Evolutionary conservation across 2,329 filamentous ascomycete genomes (phyloP).

Genomic region (Ophiosphaerella narmari): DNA sequence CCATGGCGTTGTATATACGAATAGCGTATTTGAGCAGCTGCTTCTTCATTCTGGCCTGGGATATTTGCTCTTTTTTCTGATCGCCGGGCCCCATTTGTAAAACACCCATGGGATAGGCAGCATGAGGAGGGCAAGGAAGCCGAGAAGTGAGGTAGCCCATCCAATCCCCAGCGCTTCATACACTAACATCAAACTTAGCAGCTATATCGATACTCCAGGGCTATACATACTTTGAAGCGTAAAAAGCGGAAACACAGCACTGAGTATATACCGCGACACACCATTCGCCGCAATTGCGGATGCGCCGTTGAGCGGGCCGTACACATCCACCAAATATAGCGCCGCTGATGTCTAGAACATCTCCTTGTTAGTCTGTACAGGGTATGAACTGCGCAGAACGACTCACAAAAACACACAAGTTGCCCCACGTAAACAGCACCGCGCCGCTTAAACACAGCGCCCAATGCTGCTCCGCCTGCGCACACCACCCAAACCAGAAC

Average conservation of each 20-base stretch:
- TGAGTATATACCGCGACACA: conserved; percentile 44
- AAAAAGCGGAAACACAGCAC: conserved; percentile 45
- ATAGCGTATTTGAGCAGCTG: not conserved
- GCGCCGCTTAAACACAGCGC: conserved; percentile 57
- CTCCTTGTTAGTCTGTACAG: not conserved
- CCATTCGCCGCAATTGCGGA: conserved; percentile 47
- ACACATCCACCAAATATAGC: conserved; percentile 39
- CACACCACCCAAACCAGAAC: conserved; percentile 67
- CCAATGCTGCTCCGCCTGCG: conserved; percentile 54
- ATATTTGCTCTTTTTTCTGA: conserved; percentile 31
- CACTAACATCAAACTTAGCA: conserved; percentile 22
- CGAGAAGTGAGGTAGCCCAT: conserved; percentile 49
- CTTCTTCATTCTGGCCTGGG: conserved; percentile 1
- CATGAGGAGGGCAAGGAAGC: conserved; percentile 44
- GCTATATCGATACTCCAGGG: not conserved
- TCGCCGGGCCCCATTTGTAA: conserved; percentile 30
- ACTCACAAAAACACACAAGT: conserved; percentile 63
- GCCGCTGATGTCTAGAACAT: conserved; percentile 28
- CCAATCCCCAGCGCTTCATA: conserved; percentile 41
- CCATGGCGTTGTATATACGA: not conserved
- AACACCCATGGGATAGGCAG: conserved; percentile 36
- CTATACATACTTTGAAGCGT: conserved; percentile 40
- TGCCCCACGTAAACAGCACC: conserved; percentile 64
- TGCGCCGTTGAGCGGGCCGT: conserved; percentile 39
- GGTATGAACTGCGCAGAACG: not conserved